Percentiles rank a stretch among this genome's conserved stretches.
These are phyloP conservation scores for Neurospora terricola DNA, from an alignment of 495 filamentous ascomycete genomes.

Conservation along the genomic window DNA sequence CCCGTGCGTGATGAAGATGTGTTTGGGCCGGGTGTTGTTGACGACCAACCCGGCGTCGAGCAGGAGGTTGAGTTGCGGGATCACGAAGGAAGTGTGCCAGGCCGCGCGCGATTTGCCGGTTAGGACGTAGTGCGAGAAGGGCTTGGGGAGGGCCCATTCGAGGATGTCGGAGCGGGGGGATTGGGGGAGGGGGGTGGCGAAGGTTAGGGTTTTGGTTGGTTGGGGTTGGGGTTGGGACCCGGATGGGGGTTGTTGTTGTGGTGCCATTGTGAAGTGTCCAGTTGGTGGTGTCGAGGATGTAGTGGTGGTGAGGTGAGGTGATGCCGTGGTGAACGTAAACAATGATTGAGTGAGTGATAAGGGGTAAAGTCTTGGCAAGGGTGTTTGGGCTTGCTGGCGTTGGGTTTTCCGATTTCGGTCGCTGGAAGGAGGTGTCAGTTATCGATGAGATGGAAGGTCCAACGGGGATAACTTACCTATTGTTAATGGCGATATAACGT, in stretches of 20 bases:
- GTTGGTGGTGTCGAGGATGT: not conserved
- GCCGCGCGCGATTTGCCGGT: slow-evolving; percentile 30
- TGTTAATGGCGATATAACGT: not conserved
- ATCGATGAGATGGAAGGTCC: not conserved
- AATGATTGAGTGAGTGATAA: not conserved
- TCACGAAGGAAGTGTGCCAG: slow-evolving; percentile 34
- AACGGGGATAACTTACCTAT: not conserved
- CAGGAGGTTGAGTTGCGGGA: slow-evolving; percentile 29
- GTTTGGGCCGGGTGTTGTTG: slow-evolving; percentile 27
- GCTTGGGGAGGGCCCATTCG: slow-evolving; percentile 29
- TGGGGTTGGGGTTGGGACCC: not conserved
- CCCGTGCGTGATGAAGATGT: slow-evolving; percentile 34
- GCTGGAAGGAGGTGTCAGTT: not conserved
- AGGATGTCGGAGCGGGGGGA: slow-evolving; percentile 25
- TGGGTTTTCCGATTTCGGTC: not conserved
- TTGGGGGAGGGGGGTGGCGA: slow-evolving; percentile 27
- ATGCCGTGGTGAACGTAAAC: not conserved
- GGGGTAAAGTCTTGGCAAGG: not conserved
- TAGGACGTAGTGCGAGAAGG: slow-evolving; percentile 22
- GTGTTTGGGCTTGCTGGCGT: not conserved
- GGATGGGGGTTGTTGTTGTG: not conserved
- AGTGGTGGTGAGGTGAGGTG: not conserved
- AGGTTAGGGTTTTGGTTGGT: slow-evolving; percentile 2
- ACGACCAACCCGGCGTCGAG: slow-evolving; percentile 28
- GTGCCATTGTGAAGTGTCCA: not conserved